Evolutionary conservation across 257 asterid species (phyloP), one percentile per base, ranked within the genome.

Genomic region (Galeopsis tetrahit): DNA sequence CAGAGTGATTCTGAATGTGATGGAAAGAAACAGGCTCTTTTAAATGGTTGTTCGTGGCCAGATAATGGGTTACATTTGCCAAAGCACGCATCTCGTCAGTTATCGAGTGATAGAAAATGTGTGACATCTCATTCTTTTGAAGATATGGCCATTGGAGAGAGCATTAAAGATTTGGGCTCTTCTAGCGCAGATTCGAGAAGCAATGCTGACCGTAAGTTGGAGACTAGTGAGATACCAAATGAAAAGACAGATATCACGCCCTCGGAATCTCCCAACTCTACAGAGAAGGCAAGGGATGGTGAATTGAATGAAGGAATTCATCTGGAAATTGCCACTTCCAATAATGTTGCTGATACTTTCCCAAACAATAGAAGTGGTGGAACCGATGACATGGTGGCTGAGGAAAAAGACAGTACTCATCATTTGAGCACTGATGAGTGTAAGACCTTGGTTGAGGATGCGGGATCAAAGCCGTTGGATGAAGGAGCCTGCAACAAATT

Each of bases 271-370:
- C 56, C 77, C 10, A 34, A 43, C 28, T 67, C 79, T 66, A 72
- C 7, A 57, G 81, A 69, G 59, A 83, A 68, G 72, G 76, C 51
- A 40, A 68, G 43, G 34, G 81, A 74, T 60, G 75, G 63, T 66
- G 85, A 80, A 60, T 33, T 71, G 63, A 68, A 64, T 66, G 42
- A 75, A 72, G 79, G 72, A 69, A 46, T 61, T 74, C 86, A 79
- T 35, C 68, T 60, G 69, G 87, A 81, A 58, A 77, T 64, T 67
- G 71, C 15, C 43, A 55, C 76, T 14, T 51, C 77, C 48, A 53
- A 62, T 74, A 63, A 58, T 57, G 65, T 55, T 5, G 17, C 57
- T 52, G 81, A 71, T 69, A 79, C 36, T 48, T 35, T 44, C 71
- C 40, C 49, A 36, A 83, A 78, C 62, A 38, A 77, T 69, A 68